phyloP scores from a whole-genome alignment of 805 yeast species.

The Metschnikowia hibisci region DNA sequence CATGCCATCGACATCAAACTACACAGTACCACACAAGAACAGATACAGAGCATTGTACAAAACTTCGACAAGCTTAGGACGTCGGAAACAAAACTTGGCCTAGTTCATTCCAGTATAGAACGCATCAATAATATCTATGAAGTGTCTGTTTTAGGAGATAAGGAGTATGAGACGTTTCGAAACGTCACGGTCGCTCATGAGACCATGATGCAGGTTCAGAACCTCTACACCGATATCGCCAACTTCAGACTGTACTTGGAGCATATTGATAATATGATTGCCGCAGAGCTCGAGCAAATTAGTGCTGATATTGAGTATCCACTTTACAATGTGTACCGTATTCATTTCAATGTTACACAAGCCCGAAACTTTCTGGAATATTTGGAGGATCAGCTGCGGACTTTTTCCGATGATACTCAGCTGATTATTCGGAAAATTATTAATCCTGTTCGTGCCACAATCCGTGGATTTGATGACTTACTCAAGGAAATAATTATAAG shows the following conservation, averaged over 20 bases:
- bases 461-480: conserved; percentile 60
- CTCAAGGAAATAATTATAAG: conserved; percentile 62
- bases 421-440: conserved; percentile 60
- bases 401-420: conserved; percentile 58
- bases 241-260: conserved; percentile 50
- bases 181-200: conserved; percentile 65
- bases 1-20: conserved; percentile 72
- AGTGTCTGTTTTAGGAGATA: conserved; percentile 57
- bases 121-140: conserved; percentile 48
- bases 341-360: conserved; percentile 67
- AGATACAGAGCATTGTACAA: conserved; percentile 51
- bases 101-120: conserved; percentile 38
- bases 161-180: conserved; percentile 65
- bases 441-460: conserved; percentile 40
- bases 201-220: conserved; percentile 65
- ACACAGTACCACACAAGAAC: conserved; percentile 62
- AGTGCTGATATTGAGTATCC: conserved; percentile 33
- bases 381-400: conserved; percentile 49
- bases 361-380: conserved; percentile 79
- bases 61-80: conserved; percentile 50
- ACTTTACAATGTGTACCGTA: conserved; percentile 54
- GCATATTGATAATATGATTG: conserved; percentile 51
- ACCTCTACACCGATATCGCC: conserved; percentile 59
- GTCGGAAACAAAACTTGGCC: conserved; percentile 32
- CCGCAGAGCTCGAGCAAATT: conserved; percentile 34